A percentile compares a stretch with the other conserved stretches of the same genome.
These are phyloP conservation scores for Puccinellia tenuiflora DNA, from an alignment of 176 grass and related monocot genomes.

Conservation along the genomic window DNA sequence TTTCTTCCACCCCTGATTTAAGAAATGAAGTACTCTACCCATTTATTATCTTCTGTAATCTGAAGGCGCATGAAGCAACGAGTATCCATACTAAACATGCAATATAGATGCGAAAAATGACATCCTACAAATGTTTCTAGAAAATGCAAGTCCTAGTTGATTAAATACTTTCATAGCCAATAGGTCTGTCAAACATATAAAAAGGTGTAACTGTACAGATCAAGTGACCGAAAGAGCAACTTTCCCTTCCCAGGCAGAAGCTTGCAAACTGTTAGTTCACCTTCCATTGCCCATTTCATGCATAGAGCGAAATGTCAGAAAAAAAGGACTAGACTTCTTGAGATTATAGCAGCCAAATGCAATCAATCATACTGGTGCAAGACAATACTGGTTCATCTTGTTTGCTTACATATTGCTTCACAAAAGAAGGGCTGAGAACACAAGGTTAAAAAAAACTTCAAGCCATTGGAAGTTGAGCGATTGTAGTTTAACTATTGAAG, in stretches of 20 bases:
- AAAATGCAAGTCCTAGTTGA: constrained; percentile 1
- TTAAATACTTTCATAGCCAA: constrained; percentile 24
- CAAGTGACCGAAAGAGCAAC: constrained; percentile 7
- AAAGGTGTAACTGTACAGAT: constrained; percentile 19
- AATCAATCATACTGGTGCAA: constrained; percentile 21
- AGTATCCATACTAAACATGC: constrained; percentile 7
- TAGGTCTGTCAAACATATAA: constrained; percentile 22
- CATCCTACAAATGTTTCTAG: constrained; percentile 16
- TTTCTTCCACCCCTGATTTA: background rate
- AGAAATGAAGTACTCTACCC: background rate
- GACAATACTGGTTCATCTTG: constrained; percentile 21
- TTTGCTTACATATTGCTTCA: constrained; percentile 33
- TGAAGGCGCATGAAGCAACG: background rate
- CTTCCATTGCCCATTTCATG: constrained; percentile 25
- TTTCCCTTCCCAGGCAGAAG: constrained; percentile 14
- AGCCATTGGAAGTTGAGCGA: constrained; percentile 40
- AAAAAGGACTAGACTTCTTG: background rate
- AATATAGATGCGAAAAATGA: constrained; percentile 24
- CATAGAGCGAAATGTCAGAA: background rate
- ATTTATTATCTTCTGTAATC: constrained; percentile 10
- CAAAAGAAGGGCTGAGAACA: constrained; percentile 31
- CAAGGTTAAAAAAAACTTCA: constrained; percentile 25
- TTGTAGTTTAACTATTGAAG: constrained; percentile 40
- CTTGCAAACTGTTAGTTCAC: background rate
- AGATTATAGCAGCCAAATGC: constrained; percentile 13